These are phyloP conservation scores for Trichoderma semiorbis DNA, from an alignment of 2,329 filamentous ascomycete genomes.

Conservation along the genomic window DNA sequence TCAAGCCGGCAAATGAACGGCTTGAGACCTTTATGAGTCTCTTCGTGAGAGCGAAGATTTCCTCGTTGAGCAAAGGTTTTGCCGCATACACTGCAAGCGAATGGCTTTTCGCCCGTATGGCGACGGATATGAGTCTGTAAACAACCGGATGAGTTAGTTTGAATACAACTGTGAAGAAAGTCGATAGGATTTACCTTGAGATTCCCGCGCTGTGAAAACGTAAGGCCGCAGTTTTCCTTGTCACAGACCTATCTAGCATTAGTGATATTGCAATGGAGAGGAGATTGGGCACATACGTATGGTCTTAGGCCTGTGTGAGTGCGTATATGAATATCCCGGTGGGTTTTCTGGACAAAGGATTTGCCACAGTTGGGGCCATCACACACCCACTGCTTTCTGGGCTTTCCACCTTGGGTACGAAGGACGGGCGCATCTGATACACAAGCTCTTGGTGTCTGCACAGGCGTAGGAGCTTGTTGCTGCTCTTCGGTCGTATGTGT, in stretches of 20 bases:
- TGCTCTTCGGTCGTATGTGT: slow-evolving; percentile 46
- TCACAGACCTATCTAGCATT: slow-evolving; percentile 57
- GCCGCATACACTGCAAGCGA: slow-evolving; percentile 72
- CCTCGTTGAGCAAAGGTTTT: slow-evolving; percentile 83
- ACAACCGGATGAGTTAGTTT: not conserved
- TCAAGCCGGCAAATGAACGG: slow-evolving; percentile 80
- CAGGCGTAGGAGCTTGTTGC: slow-evolving; percentile 26
- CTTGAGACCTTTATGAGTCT: slow-evolving; percentile 74
- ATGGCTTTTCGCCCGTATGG: slow-evolving; percentile 85
- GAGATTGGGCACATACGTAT: slow-evolving; percentile 60
- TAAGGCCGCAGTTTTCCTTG: slow-evolving; percentile 67
- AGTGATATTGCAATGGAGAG: slow-evolving; percentile 21
- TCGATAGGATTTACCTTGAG: slow-evolving; percentile 60
- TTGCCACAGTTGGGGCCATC: slow-evolving; percentile 71
- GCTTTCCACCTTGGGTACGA: slow-evolving; percentile 29
- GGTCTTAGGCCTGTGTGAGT: slow-evolving; percentile 89
- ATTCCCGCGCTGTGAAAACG: slow-evolving; percentile 88
- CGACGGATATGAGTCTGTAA: slow-evolving; percentile 76
- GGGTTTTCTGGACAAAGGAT: slow-evolving; percentile 86
- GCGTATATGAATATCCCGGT: slow-evolving; percentile 83
- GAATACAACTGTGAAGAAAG: not conserved
- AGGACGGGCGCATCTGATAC: not conserved
- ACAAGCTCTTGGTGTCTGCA: slow-evolving; percentile 18
- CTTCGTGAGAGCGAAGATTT: slow-evolving; percentile 79
- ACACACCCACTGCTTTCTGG: slow-evolving; percentile 67